Conservation (phyloP, 306 rosid genomes). For the Citrullus mucosospermus region DNA sequence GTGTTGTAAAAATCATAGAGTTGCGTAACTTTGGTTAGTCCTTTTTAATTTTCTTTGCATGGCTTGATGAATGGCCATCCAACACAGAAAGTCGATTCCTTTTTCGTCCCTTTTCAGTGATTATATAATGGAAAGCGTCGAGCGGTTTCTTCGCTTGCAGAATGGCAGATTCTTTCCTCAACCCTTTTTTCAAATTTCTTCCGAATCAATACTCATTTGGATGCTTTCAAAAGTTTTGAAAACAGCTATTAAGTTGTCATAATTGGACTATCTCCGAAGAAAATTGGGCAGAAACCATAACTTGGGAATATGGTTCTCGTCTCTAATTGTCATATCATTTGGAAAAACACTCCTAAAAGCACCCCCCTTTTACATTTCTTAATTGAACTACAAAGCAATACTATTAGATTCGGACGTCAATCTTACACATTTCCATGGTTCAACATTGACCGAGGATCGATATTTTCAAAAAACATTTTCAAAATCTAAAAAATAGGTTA, state of each 20-base stretch:
- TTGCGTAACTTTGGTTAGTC: too few species aligned
- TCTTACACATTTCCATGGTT: too few species aligned
- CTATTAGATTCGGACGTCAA: too few species aligned
- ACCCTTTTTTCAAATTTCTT: neutral
- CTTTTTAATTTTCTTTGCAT: neutral
- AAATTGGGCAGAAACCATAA: neutral
- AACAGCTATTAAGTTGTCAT: neutral
- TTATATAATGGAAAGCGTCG: neutral
- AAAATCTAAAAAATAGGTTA: too few species aligned
- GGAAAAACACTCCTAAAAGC: neutral
- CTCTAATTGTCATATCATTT: neutral
- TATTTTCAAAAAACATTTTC: too few species aligned
- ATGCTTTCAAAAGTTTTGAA: neutral
- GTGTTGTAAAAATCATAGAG: too few species aligned
- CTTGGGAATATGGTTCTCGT: slow-evolving; percentile 2
- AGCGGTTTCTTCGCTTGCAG: neutral
- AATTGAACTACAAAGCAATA: neutral
- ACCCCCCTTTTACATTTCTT: neutral
- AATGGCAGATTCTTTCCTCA: neutral
- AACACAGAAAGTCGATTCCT: neutral
- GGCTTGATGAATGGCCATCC: neutral
- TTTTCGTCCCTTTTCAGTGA: neutral
- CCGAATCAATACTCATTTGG: neutral
- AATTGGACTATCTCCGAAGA: neutral
- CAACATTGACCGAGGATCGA: too few species aligned